Percentiles rank a stretch among this genome's conserved stretches.
Conservation (phyloP, 768 basidiomycete genomes). For the Mycena polygramma region DNA sequence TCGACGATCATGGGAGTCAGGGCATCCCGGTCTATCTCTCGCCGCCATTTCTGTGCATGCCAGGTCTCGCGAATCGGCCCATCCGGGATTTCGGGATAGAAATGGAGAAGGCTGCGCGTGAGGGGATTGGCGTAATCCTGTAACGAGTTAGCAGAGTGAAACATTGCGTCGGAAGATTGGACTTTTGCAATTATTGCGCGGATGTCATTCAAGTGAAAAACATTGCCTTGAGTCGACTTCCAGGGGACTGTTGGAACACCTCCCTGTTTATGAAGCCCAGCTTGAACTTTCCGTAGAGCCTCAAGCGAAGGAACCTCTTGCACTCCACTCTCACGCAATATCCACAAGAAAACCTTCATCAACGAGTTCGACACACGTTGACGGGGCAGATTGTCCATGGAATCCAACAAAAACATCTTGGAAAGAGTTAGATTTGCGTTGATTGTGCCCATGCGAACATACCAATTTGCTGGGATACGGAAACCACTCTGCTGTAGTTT, state of each 20-base stretch:
- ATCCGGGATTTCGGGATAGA: slow-evolving; percentile 11
- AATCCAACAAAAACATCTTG: slow-evolving; percentile 14
- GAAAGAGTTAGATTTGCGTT: no score
- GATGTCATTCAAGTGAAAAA: slow-evolving; percentile 11
- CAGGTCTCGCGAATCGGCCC: slow-evolving; percentile 12
- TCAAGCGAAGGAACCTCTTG: slow-evolving; percentile 13
- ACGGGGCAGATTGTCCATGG: background rate
- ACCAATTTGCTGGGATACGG: slow-evolving; percentile 8
- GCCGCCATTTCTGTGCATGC: slow-evolving; percentile 19
- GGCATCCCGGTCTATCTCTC: slow-evolving; percentile 8
- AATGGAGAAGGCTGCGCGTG: background rate
- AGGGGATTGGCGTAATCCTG: slow-evolving; percentile 15
- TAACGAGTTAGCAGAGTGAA: background rate
- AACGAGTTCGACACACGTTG: slow-evolving; percentile 18
- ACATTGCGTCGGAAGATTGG: background rate
- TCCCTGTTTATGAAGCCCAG: background rate
- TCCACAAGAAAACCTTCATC: slow-evolving; percentile 17
- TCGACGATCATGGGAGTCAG: slow-evolving; percentile 17
- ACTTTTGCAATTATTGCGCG: slow-evolving; percentile 9
- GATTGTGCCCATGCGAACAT: no score
- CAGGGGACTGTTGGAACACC: slow-evolving; percentile 7
- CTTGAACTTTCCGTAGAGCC: background rate
- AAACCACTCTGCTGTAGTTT: background rate
- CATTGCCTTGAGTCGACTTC: slow-evolving; percentile 1
- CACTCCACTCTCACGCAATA: slow-evolving; percentile 8